Percentiles rank a stretch among this genome's conserved stretches.
These are phyloP conservation scores for Tetrapyrgos nigripes DNA, from an alignment of 1,284 basidiomycete species.

Conservation along the genomic window DNA sequence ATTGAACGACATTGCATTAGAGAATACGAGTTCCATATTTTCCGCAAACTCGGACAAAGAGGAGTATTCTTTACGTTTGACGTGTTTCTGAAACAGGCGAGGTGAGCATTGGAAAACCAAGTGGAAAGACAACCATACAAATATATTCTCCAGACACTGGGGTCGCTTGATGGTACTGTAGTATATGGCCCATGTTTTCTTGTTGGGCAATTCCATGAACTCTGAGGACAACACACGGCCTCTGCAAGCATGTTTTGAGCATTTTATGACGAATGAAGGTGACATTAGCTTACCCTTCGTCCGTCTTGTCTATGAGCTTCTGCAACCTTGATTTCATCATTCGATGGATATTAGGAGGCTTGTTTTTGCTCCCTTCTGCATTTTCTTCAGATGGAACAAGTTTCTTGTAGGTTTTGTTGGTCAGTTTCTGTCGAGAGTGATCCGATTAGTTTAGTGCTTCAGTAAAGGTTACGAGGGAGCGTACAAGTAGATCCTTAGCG, in stretches of 20 bases:
- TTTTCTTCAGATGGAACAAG: constrained; percentile 56
- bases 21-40: constrained; percentile 90
- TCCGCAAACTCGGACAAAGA: constrained; percentile 76
- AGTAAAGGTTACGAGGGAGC: constrained; percentile 9
- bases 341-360: constrained; percentile 64
- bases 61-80: constrained; percentile 78
- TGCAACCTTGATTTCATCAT: constrained; percentile 70
- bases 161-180: constrained; percentile 87
- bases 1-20: constrained; percentile 88
- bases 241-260: constrained; percentile 39
- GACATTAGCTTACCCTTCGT: constrained; percentile 57
- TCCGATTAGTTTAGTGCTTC: constrained; percentile 10
- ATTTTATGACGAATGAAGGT: not conserved
- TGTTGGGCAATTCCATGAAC: constrained; percentile 87
- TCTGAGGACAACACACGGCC: constrained; percentile 75
- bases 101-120: constrained; percentile 13
- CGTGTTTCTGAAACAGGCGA: constrained; percentile 59
- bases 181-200: constrained; percentile 83
- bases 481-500: constrained; percentile 70
- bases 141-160: constrained; percentile 82
- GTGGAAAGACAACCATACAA: constrained; percentile 55
- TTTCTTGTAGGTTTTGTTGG: constrained; percentile 66
- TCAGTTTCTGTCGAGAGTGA: constrained; percentile 60
- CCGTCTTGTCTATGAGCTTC: constrained; percentile 73
- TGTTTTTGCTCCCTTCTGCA: constrained; percentile 57